phyloP scores from a whole-genome alignment of 1,284 basidiomycete species.

The Rhodofomes roseus region DNA sequence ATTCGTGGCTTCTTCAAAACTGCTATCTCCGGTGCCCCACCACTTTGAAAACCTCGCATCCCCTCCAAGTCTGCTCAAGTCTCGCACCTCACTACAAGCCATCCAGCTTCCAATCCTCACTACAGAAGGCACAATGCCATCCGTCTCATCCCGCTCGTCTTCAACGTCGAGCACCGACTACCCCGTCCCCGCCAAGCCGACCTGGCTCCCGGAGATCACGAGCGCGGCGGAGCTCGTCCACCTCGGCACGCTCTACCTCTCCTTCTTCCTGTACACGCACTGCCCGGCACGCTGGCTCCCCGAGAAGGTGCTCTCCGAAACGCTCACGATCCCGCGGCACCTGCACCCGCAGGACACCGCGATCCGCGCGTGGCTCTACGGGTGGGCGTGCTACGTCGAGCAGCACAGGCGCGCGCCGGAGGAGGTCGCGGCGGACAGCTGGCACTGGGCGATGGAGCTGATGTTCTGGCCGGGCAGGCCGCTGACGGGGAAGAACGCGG shows the following conservation, averaged over 20 bases:
- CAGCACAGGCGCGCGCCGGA: background rate
- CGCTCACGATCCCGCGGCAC: background rate
- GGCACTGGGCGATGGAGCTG: background rate
- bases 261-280: background rate
- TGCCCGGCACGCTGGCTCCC: background rate
- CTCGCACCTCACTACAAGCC: no score
- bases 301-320: background rate
- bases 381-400: background rate
- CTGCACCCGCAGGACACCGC: background rate
- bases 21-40: no score
- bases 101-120: no score
- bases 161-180: background rate
- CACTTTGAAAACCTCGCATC: background rate
- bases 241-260: background rate
- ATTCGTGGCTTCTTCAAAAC: no score
- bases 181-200: background rate
- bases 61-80: background rate
- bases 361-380: background rate
- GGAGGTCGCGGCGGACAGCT: background rate
- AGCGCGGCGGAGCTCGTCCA: background rate
- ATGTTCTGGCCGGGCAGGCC: background rate
- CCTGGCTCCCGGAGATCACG: background rate
- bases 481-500: background rate
- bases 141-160: background rate
- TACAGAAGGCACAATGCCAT: background rate